phyloP scores from a whole-genome alignment of 2,329 filamentous ascomycete genomes.

The Biscogniauxia marginata region DNA sequence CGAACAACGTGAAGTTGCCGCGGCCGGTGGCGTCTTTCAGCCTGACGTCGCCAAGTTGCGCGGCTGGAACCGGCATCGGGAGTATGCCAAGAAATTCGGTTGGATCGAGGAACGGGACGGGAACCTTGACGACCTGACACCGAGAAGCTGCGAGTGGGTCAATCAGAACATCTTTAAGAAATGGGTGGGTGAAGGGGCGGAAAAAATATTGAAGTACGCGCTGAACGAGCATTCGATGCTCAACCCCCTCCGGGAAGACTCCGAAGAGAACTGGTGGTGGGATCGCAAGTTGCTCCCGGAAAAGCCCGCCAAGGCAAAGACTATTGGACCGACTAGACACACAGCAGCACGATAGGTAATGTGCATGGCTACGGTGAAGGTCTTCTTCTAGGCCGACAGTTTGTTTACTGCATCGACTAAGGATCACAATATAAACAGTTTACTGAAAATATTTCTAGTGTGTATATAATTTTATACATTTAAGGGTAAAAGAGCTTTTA shows the following conservation, averaged over 20 bases:
- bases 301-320: background rate
- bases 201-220: background rate
- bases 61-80: background rate
- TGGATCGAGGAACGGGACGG: background rate
- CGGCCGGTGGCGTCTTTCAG: background rate
- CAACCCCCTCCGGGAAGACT: background rate
- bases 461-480: no score
- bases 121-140: background rate
- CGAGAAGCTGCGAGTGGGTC: background rate
- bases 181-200: background rate
- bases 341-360: no score
- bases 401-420: no score
- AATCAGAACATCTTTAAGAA: background rate
- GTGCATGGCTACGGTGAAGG: no score
- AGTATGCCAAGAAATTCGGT: background rate
- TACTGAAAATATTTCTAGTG: no score
- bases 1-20: conserved; percentile 7
- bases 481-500: no score
- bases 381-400: no score
- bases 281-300: background rate
- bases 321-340: no score
- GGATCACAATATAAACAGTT: no score
- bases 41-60: background rate
- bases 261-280: background rate
- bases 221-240: background rate